Evolutionary conservation across 78 protist species (phyloP).

Genomic region (Cavenderia fasciculata): DNA sequence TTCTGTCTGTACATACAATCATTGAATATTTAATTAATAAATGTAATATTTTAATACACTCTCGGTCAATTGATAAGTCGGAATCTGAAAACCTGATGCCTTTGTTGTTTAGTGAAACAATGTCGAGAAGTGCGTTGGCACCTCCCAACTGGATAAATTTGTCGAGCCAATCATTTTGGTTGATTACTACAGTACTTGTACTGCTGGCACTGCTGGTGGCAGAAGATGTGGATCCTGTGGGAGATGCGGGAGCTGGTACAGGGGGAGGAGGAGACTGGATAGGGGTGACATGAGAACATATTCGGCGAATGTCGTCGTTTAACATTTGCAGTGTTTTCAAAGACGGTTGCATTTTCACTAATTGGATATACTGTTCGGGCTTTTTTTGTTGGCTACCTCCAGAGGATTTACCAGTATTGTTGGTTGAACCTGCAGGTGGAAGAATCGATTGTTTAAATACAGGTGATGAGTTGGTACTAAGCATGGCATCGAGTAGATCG

Average conservation of each 20-base stretch:
- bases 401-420: not conserved
- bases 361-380: not conserved
- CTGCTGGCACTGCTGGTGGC: not conserved
- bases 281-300: too few species aligned
- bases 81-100: not conserved
- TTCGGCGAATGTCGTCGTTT: not conserved
- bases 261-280: too few species aligned
- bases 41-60: slow-evolving; percentile 7
- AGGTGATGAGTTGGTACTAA: not conserved
- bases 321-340: not conserved
- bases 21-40: not conserved
- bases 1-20: too few species aligned
- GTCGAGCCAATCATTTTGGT: slow-evolving; percentile 1
- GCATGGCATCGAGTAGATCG: not conserved
- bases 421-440: not conserved
- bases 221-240: not conserved
- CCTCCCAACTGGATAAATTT: slow-evolving; percentile 5
- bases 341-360: slow-evolving; percentile 16
- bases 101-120: slow-evolving; percentile 12
- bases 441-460: not conserved
- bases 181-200: not conserved
- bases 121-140: not conserved
- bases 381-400: not conserved
- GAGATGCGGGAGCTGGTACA: not conserved
- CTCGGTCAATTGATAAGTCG: slow-evolving; percentile 4